phyloP scores from a whole-genome alignment of 1,139 yeast species.

The Magnusiomyces fungicola region DNA sequence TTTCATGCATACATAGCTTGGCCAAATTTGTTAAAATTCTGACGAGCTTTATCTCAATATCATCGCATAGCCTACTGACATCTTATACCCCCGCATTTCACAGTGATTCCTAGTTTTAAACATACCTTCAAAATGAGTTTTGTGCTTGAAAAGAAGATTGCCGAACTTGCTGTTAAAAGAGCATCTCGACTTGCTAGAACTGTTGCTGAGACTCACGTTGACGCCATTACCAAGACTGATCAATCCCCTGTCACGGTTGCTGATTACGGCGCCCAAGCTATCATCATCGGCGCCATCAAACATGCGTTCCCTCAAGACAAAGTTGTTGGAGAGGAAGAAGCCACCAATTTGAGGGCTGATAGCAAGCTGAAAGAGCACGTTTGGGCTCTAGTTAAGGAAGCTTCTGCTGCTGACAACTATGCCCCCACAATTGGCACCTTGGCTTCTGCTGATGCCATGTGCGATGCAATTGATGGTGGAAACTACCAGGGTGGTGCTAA shows the following conservation, averaged over 20 bases:
- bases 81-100: too few relatives aligned
- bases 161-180: constrained; percentile 82
- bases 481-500: constrained; percentile 64
- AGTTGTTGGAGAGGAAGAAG: constrained; percentile 92
- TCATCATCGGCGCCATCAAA: constrained; percentile 75
- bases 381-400: constrained; percentile 30
- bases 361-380: constrained; percentile 40
- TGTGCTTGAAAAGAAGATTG: constrained; percentile 55
- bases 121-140: constrained; percentile 8
- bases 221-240: constrained; percentile 70
- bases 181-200: constrained; percentile 73
- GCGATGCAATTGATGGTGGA: constrained; percentile 69
- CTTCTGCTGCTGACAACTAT: constrained; percentile 25
- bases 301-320: constrained; percentile 75
- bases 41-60: too few relatives aligned
- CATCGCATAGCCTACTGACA: too few relatives aligned
- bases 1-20: background rate
- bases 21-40: too few relatives aligned
- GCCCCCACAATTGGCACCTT: constrained; percentile 32
- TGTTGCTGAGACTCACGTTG: constrained; percentile 50
- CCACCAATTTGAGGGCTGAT: constrained; percentile 51
- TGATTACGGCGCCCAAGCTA: constrained; percentile 93
- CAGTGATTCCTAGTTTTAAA: too few relatives aligned
- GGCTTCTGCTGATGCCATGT: constrained; percentile 43
- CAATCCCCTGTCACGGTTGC: constrained; percentile 95